phyloP scores from a whole-genome alignment of 140 eudicot genomes.

The Senecio squalidus region DNA sequence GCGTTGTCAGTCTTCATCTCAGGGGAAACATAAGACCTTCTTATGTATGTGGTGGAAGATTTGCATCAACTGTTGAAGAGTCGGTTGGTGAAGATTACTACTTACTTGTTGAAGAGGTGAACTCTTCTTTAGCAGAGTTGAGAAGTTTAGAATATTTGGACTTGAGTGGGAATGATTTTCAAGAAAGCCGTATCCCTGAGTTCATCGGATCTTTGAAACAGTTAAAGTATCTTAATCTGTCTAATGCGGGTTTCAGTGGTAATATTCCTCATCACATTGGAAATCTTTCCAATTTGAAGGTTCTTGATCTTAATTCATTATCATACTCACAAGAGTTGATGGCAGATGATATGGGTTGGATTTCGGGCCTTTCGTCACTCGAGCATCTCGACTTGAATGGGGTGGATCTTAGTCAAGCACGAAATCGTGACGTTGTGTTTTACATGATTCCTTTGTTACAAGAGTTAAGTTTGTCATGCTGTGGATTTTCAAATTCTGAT shows the following conservation, averaged over 20 bases:
- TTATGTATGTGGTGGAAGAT: neutral
- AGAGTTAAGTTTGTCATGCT: neutral
- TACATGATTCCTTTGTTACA: slow-evolving; percentile 12
- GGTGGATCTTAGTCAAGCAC: neutral
- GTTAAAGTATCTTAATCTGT: slow-evolving; percentile 15
- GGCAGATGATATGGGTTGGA: slow-evolving; percentile 12
- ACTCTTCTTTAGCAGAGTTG: slow-evolving; percentile 5
- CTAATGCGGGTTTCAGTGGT: neutral
- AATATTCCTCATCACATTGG: slow-evolving; percentile 12
- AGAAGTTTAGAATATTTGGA: slow-evolving; percentile 4
- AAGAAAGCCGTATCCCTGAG: neutral
- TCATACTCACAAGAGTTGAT: neutral
- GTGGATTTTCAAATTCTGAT: neutral
- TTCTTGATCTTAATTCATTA: slow-evolving; percentile 6
- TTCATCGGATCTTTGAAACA: slow-evolving; percentile 23
- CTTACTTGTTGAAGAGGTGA: neutral
- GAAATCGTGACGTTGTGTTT: neutral
- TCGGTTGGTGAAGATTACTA: neutral
- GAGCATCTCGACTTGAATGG: slow-evolving; percentile 10
- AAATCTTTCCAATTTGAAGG: slow-evolving; percentile 15
- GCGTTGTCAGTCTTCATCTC: slow-evolving; percentile 3
- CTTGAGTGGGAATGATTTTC: slow-evolving; percentile 8
- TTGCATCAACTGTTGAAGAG: neutral
- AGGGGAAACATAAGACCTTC: neutral
- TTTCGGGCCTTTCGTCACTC: slow-evolving; percentile 14